Evolutionary conservation across 306 rosid species (phyloP), one percentile per base, ranked within the genome.

Genomic region (Prinsepia uniflora): DNA sequence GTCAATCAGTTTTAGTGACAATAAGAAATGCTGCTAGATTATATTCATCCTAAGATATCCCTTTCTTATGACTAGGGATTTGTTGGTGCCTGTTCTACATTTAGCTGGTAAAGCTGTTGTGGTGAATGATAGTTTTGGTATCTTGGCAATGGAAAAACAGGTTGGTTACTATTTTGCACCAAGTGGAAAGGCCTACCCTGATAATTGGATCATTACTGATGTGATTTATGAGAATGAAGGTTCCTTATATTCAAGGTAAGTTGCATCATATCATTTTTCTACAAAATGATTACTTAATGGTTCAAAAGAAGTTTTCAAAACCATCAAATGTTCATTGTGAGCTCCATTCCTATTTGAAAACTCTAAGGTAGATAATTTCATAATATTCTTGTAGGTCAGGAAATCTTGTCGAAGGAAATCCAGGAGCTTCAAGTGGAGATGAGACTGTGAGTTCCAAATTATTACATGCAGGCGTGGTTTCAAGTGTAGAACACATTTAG

Each of bases 101-200:
- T 80, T 75, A 66, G 78, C 72, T 68, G 71, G 62, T 72, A 67
- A 53, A 53, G 17, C 42, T 71, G 76, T 77, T 82, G 57, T 79
- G 71, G 68, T 73, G 71, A 86, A 82, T 79, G 79, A 76, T 78
- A 55, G 46, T 69, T 81, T 80, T 84, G 72, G 59, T 81, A 55
- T 83, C 71, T 72, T 81, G 85, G 76, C 74, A 68, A 80, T 83
- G 66, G 67, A 72, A 65, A 84, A 82, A 83, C 87, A 94, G 99
- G 99, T 94, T 52, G 99, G 96, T 73, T 94, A 90, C 88, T 94
- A 94, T 88, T 94, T 87, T 89, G 99, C 99, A 79, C 99, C 99
- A 44, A 94, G 99, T 19, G 99, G 99, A 70, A 94, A 94, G 91
- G 97, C 96, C 48, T 94, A 94, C 85, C 99, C 99, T n/a, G 99